Percentiles rank a stretch among this genome's conserved stretches.
Evolutionary conservation across 2,329 filamentous ascomycete species (phyloP).

Genomic region (Neonectria faginata): DNA sequence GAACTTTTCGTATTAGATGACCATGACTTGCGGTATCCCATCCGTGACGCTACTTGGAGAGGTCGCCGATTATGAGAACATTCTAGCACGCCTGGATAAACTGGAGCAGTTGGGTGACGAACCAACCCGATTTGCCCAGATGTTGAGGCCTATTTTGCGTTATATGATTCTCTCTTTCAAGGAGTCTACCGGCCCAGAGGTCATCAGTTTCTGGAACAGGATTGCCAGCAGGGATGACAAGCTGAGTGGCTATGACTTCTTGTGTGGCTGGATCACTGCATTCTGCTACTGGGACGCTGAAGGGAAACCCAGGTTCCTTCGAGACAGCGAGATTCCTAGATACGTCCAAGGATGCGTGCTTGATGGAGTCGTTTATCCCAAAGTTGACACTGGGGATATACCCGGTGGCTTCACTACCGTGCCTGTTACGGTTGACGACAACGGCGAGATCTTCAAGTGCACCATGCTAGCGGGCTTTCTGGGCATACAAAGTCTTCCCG

Average conservation of each 20-base stretch:
- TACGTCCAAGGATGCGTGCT: neutral
- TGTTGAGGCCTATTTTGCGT: conserved; percentile 54
- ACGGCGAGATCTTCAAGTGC: neutral
- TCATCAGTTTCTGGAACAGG: conserved; percentile 53
- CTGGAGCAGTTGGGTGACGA: conserved; percentile 53
- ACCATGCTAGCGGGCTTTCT: conserved; percentile 37
- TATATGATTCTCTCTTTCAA: conserved; percentile 55
- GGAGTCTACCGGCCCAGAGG: conserved; percentile 36
- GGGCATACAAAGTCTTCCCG: conserved; percentile 21
- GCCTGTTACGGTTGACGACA: conserved; percentile 28
- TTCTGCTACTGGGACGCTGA: conserved; percentile 36
- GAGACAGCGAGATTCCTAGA: too few species aligned
- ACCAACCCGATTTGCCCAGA: conserved; percentile 46
- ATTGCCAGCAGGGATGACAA: conserved; percentile 19
- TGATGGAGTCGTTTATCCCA: conserved; percentile 16
- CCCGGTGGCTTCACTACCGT: conserved; percentile 28
- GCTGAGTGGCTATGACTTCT: neutral
- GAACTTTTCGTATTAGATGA: conserved; percentile 54
- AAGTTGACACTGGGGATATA: conserved; percentile 7
- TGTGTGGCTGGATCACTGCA: conserved; percentile 34
- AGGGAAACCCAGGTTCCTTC: neutral
- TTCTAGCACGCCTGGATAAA: conserved; percentile 51
- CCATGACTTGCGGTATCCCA: conserved; percentile 62
- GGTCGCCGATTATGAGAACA: conserved; percentile 56
- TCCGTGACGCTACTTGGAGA: conserved; percentile 63